A percentile compares a stretch with the other conserved stretches of the same genome.
Evolutionary conservation across 768 basidiomycete species (phyloP).

Genomic region (Termitomyces sp.): DNA sequence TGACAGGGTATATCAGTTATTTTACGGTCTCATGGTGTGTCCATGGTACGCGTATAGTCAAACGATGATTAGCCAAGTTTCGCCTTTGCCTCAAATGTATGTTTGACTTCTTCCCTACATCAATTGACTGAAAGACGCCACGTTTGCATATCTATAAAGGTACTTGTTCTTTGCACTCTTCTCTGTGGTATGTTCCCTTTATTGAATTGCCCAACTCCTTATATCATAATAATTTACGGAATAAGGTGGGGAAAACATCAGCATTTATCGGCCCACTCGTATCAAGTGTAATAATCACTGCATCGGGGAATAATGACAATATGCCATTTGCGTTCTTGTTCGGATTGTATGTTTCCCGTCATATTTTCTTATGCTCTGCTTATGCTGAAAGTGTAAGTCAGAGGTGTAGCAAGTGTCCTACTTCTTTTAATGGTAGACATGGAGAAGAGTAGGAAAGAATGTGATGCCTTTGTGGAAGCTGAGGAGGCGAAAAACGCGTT

Average conservation of each 20-base stretch:
- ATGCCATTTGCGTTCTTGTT: conserved; percentile 77
- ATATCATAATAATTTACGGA: not conserved
- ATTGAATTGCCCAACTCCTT: not conserved
- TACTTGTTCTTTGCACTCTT: conserved; percentile 75
- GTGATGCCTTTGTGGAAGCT: conserved; percentile 48
- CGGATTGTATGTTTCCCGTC: conserved; percentile 42
- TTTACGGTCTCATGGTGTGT: conserved; percentile 68
- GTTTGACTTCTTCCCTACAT: conserved; percentile 3
- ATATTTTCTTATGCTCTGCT: not conserved
- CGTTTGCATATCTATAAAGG: conserved; percentile 23
- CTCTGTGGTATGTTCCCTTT: conserved; percentile 44
- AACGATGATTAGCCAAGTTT: conserved; percentile 80
- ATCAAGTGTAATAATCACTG: conserved; percentile 69
- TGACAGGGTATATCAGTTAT: conserved; percentile 70
- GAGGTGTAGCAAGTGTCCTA: conserved; percentile 46
- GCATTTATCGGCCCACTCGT: conserved; percentile 75
- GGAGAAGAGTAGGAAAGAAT: conserved; percentile 58
- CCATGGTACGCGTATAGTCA: conserved; percentile 82
- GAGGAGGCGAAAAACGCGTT: conserved; percentile 9
- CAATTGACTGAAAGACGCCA: not conserved
- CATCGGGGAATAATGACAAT: conserved; percentile 61
- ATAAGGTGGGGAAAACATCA: conserved; percentile 65
- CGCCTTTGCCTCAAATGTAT: conserved; percentile 66
- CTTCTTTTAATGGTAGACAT: conserved; percentile 63
- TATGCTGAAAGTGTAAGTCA: too few species aligned